Evolutionary conservation across 306 rosid species (phyloP), one percentile per base, ranked within the genome.

Genomic region (Hippophae gyantsensis): DNA sequence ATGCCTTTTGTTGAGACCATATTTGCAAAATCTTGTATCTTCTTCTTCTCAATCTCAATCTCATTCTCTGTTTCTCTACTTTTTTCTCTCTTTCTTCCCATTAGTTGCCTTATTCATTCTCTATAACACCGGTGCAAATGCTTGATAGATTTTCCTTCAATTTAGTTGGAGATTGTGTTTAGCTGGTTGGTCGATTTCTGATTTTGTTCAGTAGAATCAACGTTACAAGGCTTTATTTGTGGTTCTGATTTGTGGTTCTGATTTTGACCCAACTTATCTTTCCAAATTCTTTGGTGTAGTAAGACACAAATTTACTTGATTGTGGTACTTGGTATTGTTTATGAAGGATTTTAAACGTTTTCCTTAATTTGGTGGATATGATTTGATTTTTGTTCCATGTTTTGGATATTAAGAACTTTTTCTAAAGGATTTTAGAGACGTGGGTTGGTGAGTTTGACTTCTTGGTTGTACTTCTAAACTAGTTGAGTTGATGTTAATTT

Each of bases 211-310:
- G 6, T 10, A 18, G 18, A 48, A 18, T 48, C 13, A 12, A 12
- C 10, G 13, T 48, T 6, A 48, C 12, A 48, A 13, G 23, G 52
- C 52, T 48, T 7, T 7, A 48, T 11, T 48, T 48, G 13, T 48
- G 5, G 5, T 13, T 48, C 52, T n/a, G 11, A 7, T 1, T 13
- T 13, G n/a, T 18, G 0, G 23, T 12, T 46, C 11, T 46, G 32
- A 66, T 49, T 6, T 48, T 52, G 47, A 52, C 58, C 68, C 60
- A 18, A 65, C 55, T 26, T 54, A 62, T 70, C 64, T 58, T 65
- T 60, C 58, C 43, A 43, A 44, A 25, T 26, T 47, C 43, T 26
- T 52, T 8, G 14, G 45, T 25, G 7, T 52, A 12, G 49, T 7
- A 6, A 25, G 52, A 7, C 6, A 2, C 27, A 6, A 61, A 41